phyloP scores from a whole-genome alignment of 768 basidiomycete genomes.

The Psilocybe sp. region DNA sequence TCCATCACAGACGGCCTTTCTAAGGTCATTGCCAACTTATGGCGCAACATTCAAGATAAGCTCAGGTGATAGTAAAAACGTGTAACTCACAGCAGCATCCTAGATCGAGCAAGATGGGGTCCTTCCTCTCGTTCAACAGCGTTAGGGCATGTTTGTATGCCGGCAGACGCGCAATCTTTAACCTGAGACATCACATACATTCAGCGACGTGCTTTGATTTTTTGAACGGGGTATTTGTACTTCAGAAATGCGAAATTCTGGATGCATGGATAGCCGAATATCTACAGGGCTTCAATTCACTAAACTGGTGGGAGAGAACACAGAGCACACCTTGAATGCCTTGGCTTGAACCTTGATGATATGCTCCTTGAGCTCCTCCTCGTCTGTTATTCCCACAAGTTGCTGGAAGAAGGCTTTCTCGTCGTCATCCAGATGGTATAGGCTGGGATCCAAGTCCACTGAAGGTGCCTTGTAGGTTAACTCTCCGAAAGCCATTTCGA shows the following conservation, averaged over 20 bases:
- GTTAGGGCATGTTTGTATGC: conserved; percentile 27
- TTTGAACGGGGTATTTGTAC: background rate
- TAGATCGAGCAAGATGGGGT: conserved; percentile 34
- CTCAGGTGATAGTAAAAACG: background rate
- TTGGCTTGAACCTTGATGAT: conserved; percentile 32
- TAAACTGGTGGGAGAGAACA: background rate
- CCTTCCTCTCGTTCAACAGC: conserved; percentile 19
- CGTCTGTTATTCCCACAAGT: conserved; percentile 31
- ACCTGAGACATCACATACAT: conserved; percentile 4
- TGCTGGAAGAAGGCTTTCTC: conserved; percentile 31
- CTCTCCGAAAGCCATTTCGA: too few species aligned
- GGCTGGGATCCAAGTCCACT: conserved; percentile 10
- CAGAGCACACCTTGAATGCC: conserved; percentile 21
- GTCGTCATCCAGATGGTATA: conserved; percentile 22
- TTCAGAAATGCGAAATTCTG: conserved; percentile 26
- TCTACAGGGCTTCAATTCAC: conserved; percentile 9
- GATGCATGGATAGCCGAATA: conserved; percentile 36
- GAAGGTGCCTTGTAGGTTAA: too few species aligned
- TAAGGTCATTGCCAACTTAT: conserved; percentile 38
- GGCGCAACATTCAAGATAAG: background rate
- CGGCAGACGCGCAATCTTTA: conserved; percentile 31
- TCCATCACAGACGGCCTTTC: conserved; percentile 38
- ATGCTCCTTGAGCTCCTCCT: conserved; percentile 32
- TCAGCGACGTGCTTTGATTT: background rate
- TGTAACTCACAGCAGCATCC: conserved; percentile 37